Percentiles rank a stretch among this genome's conserved stretches.
phyloP scores from a whole-genome alignment of 192 early-diverging fungal species.

The Radiomyces spectabilis region DNA sequence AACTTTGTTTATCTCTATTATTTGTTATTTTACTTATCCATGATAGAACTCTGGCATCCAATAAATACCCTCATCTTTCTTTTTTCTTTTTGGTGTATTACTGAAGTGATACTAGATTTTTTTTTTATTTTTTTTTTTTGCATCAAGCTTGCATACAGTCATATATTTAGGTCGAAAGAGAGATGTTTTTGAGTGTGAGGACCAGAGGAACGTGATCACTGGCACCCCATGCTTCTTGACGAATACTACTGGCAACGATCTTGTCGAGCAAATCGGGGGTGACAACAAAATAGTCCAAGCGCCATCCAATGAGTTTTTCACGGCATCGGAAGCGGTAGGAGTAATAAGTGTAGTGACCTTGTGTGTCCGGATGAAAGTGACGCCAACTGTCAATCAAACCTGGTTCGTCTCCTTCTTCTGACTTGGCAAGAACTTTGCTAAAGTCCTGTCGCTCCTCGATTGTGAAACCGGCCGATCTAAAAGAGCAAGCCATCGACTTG shows the following conservation, averaged over 20 bases:
- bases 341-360: conserved; percentile 69
- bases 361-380: conserved; percentile 57
- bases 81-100: too few relatives aligned
- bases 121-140: background rate
- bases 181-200: conserved; percentile 41
- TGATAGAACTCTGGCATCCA: too few relatives aligned
- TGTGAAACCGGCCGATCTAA: conserved; percentile 74
- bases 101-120: too few relatives aligned
- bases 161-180: background rate
- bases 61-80: too few relatives aligned
- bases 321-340: conserved; percentile 68
- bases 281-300: conserved; percentile 82
- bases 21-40: too few relatives aligned
- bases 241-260: conserved; percentile 55
- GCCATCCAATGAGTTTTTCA: conserved; percentile 70
- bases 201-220: conserved; percentile 85
- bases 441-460: conserved; percentile 74
- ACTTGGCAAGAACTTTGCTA: conserved; percentile 35
- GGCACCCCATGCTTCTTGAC: conserved; percentile 76
- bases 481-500: too few relatives aligned
- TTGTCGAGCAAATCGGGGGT: conserved; percentile 48
- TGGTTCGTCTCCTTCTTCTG: conserved; percentile 30
- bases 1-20: too few relatives aligned
- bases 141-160: background rate
- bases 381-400: conserved; percentile 69